Conservation (phyloP, 163 green algal genomes). For the Trebouxiophyceae sp. region DNA sequence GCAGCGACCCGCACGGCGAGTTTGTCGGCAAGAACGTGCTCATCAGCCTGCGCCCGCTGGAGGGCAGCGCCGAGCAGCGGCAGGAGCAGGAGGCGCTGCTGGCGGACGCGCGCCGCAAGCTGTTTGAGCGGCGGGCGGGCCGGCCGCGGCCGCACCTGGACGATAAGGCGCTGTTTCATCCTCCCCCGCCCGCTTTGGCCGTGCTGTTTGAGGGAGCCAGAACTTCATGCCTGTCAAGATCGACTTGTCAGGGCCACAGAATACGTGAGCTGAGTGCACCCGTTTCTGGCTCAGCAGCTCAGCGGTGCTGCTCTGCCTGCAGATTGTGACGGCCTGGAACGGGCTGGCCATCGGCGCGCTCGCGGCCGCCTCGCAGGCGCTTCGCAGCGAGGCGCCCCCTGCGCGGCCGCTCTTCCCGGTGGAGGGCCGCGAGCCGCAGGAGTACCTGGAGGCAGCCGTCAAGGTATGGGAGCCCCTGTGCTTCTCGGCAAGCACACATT, state of each 20-base stretch:
- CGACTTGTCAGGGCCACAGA: too few species aligned
- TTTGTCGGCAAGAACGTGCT: constrained; percentile 49
- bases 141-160: constrained; percentile 63
- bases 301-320: not conserved
- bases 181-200: not conserved
- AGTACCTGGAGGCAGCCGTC: constrained; percentile 36
- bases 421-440: constrained; percentile 25
- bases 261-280: too few species aligned
- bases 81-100: constrained; percentile 29
- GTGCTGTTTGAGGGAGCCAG: too few species aligned
- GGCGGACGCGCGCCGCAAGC: constrained; percentile 34
- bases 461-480: constrained; percentile 13
- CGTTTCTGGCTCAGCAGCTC: too few species aligned
- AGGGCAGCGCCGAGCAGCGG: not conserved
- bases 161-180: constrained; percentile 57
- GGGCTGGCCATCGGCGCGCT: constrained; percentile 73
- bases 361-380: constrained; percentile 45
- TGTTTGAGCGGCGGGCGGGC: constrained; percentile 37
- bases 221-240: too few species aligned
- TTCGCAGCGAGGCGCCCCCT: constrained; percentile 37
- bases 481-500: not conserved
- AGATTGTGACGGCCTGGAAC: constrained; percentile 87
- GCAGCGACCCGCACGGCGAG: constrained; percentile 76
- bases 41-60: not conserved
- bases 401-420: constrained; percentile 40